Evolutionary conservation across 768 basidiomycete genomes (phyloP), one percentile per base, ranked within the genome.

Genomic region (Tephrocybe sp.): DNA sequence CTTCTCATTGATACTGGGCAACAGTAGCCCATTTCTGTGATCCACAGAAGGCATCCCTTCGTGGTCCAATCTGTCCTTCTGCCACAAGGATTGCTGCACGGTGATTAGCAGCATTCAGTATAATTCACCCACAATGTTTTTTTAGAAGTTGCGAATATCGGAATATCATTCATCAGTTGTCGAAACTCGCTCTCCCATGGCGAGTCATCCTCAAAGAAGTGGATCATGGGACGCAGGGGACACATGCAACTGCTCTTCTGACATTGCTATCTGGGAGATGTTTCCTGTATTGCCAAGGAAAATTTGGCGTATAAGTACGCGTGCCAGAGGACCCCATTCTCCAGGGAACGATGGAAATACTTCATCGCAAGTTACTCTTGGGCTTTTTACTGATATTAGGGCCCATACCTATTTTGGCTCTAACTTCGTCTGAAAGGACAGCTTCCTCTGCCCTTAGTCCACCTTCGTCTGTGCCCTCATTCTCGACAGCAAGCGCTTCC

Each of bases 211-310:
- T 54, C 34, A 29, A 21, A 42, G 38, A 44, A 24, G 27, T 6
- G 21, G 24, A 52, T 55, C 54, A 55, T 55, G 54, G 43, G 54
- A 55, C 21, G 33, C 18, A 5, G 46, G 48, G 19, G 41, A 11
- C 54, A 47, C 54, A 52, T 55, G 54, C 42, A 52, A 42, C 43
- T 16, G 21, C 29, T 30, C 54, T 39, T 47, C 50, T 45, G 45
- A 48, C 50, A 23, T 16, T n/a, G 21, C 9, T 23, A 12, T 43
- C 15, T 39, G 21, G n/a, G 38, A 51, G 22, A 40, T 30, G 25
- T 31, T 25, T 47, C 44, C 45, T 21, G 30, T n/a, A n/a, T 48
- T n/a, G 50, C 39, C 43, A 49, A 49, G 54, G 4, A 18, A n/a
- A 19, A 23, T 42, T 18, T n/a, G 5, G 18, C 16, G 24, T 52